Conservation (phyloP, 1,284 basidiomycete genomes). For the Cryptococcus hybrid region DNA sequence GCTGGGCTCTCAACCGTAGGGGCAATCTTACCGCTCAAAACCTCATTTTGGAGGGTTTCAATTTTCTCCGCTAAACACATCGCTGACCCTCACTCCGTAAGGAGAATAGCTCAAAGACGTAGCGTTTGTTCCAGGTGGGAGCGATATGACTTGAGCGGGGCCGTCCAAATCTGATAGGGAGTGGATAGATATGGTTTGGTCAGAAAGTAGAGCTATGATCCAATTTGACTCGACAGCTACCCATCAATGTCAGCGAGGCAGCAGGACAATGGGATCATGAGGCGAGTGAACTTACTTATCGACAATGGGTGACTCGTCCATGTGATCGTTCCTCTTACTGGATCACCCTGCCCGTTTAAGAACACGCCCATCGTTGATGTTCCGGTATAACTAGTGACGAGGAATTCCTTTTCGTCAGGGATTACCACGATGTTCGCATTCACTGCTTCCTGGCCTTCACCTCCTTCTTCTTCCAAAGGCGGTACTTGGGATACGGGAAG, state of each 20-base stretch:
- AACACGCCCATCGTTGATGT: conserved; percentile 75
- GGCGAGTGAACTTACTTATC: conserved; percentile 59
- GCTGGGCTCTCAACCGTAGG: background rate
- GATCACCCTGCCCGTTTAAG: conserved; percentile 76
- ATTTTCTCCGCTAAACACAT: conserved; percentile 42
- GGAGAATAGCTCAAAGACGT: conserved; percentile 45
- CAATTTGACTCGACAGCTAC: conserved; percentile 78
- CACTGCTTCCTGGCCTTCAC: conserved; percentile 39
- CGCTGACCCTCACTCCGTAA: conserved; percentile 44
- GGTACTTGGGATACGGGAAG: conserved; percentile 73
- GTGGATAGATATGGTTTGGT: conserved; percentile 77
- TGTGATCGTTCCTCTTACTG: conserved; percentile 80
- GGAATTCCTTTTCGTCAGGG: conserved; percentile 67
- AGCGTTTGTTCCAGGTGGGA: conserved; percentile 51
- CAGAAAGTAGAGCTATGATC: conserved; percentile 70
- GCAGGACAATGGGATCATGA: background rate
- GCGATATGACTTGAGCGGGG: conserved; percentile 66
- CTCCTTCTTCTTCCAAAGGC: conserved; percentile 15
- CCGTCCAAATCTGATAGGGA: conserved; percentile 66
- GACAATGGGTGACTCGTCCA: conserved; percentile 76
- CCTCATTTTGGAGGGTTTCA: conserved; percentile 26
- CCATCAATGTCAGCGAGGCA: background rate
- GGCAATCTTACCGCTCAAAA: conserved; percentile 32
- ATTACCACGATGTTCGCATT: conserved; percentile 75
- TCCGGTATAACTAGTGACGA: conserved; percentile 59